A percentile compares a stretch with the other conserved stretches of the same genome.
These are phyloP conservation scores for Tuber indicum DNA, from an alignment of 495 filamentous ascomycete species.

Conservation along the genomic window DNA sequence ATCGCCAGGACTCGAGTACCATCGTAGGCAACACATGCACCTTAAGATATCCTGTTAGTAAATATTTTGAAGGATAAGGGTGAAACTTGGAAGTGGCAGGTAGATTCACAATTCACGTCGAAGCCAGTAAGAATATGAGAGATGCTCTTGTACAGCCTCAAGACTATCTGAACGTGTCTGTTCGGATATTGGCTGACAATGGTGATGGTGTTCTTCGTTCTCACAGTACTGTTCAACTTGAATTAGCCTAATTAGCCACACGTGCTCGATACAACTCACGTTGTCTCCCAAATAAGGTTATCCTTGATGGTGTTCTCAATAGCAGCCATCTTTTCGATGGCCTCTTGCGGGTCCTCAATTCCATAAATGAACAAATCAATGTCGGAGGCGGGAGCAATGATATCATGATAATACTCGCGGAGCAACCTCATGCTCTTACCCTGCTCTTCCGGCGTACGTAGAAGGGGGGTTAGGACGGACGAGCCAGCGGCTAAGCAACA, in stretches of 20 bases:
- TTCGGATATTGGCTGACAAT: conserved; percentile 76
- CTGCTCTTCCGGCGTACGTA: conserved; percentile 63
- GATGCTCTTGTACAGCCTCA: conserved; percentile 72
- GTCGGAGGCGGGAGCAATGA: conserved; percentile 72
- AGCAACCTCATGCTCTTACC: conserved; percentile 57
- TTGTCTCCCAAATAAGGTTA: conserved; percentile 67
- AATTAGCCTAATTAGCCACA: not conserved
- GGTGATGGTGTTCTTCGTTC: conserved; percentile 78
- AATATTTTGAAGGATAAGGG: conserved; percentile 47
- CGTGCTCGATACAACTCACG: conserved; percentile 33
- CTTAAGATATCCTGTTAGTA: conserved; percentile 72
- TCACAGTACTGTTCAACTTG: conserved; percentile 47
- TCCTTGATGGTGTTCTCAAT: conserved; percentile 66
- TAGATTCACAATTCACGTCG: conserved; percentile 63
- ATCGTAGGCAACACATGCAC: conserved; percentile 67
- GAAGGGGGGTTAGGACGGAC: conserved; percentile 64
- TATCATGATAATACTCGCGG: conserved; percentile 70
- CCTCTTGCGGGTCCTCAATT: conserved; percentile 60
- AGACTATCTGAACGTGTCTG: conserved; percentile 72
- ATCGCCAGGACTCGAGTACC: conserved; percentile 67
- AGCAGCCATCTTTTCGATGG: conserved; percentile 70
- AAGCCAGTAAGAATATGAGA: conserved; percentile 79
- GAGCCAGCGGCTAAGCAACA: conserved; percentile 65
- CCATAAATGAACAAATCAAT: conserved; percentile 81
- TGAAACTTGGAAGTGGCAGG: conserved; percentile 41